Evolutionary conservation across 2,329 filamentous ascomycete genomes (phyloP), one percentile per base, ranked within the genome.

Genomic region (Cladorrhinum sp.): DNA sequence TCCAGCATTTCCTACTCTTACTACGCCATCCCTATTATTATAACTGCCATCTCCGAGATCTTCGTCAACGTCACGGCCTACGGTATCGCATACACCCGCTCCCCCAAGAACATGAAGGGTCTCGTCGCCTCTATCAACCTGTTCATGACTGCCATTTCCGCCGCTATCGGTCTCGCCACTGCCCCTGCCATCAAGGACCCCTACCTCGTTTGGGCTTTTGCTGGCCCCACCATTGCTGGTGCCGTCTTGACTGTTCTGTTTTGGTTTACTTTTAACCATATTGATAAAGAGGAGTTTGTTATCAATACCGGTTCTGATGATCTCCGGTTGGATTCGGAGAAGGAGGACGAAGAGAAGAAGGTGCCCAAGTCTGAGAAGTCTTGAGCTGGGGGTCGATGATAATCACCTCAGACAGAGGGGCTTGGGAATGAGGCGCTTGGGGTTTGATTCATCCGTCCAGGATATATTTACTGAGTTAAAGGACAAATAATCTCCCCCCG

Each of bases 11-110:
- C 77, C 21, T 78, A 81, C 51, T 82, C 86, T 73, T 86, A 79
- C 70, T 78, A 87, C 65, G 80, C 80, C 1, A 74, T 85, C 5
- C 75, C 77, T 8, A 82, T 81, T 62, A 79, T 84, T 2, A 68
- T 75, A 0, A 70, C 73, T 5, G 80, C 84, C 36, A 73, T 88
- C 48, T 74, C 75, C 1, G 76, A 77, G 58, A 75, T 89, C 21
- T 79, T 80, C 65, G 72, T 79, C 68, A 80, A 79, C 67, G 78
- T 80, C 8, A 77, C 77, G 1, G 79, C 77, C 7, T 81, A 78
- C 68, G 79, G 76, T 61, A 79, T 82, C 60, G 80, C 80, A 0
- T 82, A 81, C 66, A 76, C 79, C 2, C 75, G 78, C 5, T 77
- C 79, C 2, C 79, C 79, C 2, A 72, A 75, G 55, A 81, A 81